Evolutionary conservation across 176 grass and related monocot species (phyloP).

Genomic region (Themeda triandra): DNA sequence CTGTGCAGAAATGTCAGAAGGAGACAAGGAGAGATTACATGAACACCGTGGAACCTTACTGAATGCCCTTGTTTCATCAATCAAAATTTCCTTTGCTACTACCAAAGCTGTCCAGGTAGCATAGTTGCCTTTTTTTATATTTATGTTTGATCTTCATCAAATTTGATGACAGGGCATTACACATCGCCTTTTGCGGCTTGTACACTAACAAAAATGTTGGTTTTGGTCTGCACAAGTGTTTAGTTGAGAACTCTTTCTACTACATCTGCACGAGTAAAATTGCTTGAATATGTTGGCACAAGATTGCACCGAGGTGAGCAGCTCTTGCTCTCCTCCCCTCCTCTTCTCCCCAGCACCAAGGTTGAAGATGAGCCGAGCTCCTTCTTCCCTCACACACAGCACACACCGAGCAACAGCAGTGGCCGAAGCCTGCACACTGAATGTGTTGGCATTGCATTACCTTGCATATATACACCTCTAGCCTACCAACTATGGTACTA

Average conservation of each 20-base stretch:
- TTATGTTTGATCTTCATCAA: conserved; percentile 1
- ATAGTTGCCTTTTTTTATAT: conserved; percentile 9
- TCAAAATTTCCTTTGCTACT: conserved; percentile 63
- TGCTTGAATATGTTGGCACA: background rate
- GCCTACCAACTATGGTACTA: too few species aligned
- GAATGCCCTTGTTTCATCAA: conserved; percentile 43
- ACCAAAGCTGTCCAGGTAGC: conserved; percentile 47
- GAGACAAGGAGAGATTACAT: conserved; percentile 41
- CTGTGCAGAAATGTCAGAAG: conserved; percentile 30
- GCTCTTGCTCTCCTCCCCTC: too few species aligned
- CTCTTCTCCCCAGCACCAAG: too few species aligned
- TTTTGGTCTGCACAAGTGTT: background rate
- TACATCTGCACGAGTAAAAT: background rate
- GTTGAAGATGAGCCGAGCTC: too few species aligned
- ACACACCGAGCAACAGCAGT: too few species aligned
- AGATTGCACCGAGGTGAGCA: too few species aligned
- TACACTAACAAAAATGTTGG: background rate
- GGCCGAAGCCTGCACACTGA: too few species aligned
- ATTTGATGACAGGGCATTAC: too few species aligned
- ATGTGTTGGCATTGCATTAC: too few species aligned
- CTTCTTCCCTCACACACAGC: too few species aligned
- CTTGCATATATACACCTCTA: too few species aligned
- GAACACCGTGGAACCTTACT: conserved; percentile 61
- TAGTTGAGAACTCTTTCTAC: background rate
- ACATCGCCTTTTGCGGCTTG: background rate